Evolutionary conservation across 2,329 filamentous ascomycete species (phyloP), one percentile per base, ranked within the genome.

Genomic region (Truncatella angustata): DNA sequence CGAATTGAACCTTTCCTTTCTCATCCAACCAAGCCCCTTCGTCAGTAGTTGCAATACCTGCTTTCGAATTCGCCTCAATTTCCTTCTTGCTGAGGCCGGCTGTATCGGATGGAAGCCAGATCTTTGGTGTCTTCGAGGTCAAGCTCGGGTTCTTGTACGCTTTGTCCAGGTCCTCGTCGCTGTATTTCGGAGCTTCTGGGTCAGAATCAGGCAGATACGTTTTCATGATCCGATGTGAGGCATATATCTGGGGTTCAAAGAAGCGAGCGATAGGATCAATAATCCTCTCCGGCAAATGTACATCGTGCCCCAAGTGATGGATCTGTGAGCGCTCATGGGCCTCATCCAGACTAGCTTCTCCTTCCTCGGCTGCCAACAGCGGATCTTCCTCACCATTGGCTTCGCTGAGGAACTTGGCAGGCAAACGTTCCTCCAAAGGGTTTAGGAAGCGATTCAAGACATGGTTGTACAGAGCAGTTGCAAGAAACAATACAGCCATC

Each of bases 71-170:
- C 58, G 87, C 83, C 32, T 68, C 65, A 48, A 86, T 73, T 63
- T 88, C 86, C 60, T 85, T 81, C 53, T 65, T 69, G 55, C 77
- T 82, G 39, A 88, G 74, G 18, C 85, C 85, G 50, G 78, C 72
- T 2, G 72, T 67, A 63, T 89, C 86, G 42, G 75, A 75, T 1
- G 86, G 84, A 50, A 89, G 79, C 86, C 86, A 89, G 24, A 89
- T 72, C 4, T 86, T 65, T 3, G 82, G 82, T 0, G 79, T 71
- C 44, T 73, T 66, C 6, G 78, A 59, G 2, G 64, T 64, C 39
- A 68, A 54, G 3, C 57, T 63, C 9, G 66, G 66, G 48, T 67
- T 64, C 18, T 61, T 18, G 26, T 68, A 68, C 3, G 65, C 66
- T 40, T 54, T 61, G 14, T 52, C 18, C 2, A 66, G 23, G n/a